phyloP scores from a whole-genome alignment of 495 filamentous ascomycete genomes.

The Haplographium delicatum region DNA sequence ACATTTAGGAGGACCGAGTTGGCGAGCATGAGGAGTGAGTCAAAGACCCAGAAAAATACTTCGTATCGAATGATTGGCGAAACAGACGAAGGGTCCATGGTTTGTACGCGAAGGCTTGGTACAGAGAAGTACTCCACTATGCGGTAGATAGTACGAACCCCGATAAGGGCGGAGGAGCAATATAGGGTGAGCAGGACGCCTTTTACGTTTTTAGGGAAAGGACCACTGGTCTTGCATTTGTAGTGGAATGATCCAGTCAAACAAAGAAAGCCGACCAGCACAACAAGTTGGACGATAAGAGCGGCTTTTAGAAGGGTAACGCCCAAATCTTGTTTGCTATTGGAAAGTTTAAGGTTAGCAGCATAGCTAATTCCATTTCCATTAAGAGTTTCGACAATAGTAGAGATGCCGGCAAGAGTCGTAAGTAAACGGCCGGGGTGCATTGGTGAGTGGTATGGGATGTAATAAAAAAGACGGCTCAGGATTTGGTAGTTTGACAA shows the following conservation, averaged over 20 bases:
- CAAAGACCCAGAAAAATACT: constrained; percentile 69
- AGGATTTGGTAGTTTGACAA: constrained; percentile 69
- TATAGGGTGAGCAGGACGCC: constrained; percentile 55
- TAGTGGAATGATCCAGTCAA: constrained; percentile 54
- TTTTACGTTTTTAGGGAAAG: constrained; percentile 49
- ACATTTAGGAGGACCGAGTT: constrained; percentile 58
- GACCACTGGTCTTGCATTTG: constrained; percentile 47
- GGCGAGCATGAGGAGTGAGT: constrained; percentile 55
- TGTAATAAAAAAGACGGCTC: constrained; percentile 69
- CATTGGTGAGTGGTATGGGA: constrained; percentile 68
- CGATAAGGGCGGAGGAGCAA: constrained; percentile 51
- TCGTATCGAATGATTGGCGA: constrained; percentile 57
- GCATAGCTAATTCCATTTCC: constrained; percentile 56
- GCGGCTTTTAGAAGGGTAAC: constrained; percentile 58
- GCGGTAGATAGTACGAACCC: constrained; percentile 58
- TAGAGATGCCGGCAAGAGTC: constrained; percentile 60
- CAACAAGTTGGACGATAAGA: constrained; percentile 57
- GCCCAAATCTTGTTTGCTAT: constrained; percentile 43
- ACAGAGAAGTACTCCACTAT: constrained; percentile 53
- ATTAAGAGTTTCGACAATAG: constrained; percentile 59
- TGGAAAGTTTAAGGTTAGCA: constrained; percentile 27
- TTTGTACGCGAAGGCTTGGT: background rate
- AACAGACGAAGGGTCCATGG: constrained; percentile 18
- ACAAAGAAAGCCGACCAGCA: constrained; percentile 54
- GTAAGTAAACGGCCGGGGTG: constrained; percentile 69